These are phyloP conservation scores for Solanum sejunctum DNA, from an alignment of 257 asterid species.

Conservation along the genomic window DNA sequence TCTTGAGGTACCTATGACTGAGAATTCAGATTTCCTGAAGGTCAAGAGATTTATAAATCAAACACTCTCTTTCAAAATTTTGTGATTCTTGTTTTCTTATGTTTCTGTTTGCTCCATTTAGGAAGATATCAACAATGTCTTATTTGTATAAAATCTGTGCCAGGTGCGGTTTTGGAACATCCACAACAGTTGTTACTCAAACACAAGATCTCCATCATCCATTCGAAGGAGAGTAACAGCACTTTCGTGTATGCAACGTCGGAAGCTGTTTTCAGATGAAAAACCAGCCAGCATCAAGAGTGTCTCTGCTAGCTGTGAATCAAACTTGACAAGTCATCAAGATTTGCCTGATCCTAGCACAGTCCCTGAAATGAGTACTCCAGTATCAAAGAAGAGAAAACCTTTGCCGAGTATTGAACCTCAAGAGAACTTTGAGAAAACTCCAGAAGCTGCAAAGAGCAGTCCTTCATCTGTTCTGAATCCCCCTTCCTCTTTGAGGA, in stretches of 20 bases:
- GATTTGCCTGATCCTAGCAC: slow-evolving; percentile 18
- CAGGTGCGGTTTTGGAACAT: slow-evolving; percentile 83
- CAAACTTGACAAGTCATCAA: neutral
- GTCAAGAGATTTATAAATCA: neutral
- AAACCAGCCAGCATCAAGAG: slow-evolving; percentile 10
- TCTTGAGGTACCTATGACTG: neutral
- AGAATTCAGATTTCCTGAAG: neutral
- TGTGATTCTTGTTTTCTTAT: neutral
- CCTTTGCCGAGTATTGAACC: slow-evolving; percentile 22
- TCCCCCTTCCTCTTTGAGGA: slow-evolving; percentile 74
- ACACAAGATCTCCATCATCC: slow-evolving; percentile 66
- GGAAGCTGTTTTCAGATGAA: slow-evolving; percentile 53
- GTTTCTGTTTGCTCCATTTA: neutral
- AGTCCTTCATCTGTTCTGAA: slow-evolving; percentile 92
- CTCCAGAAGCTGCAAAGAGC: slow-evolving; percentile 41
- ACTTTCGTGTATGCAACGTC: slow-evolving; percentile 36
- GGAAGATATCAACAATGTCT: neutral
- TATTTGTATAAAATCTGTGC: neutral
- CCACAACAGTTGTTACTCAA: slow-evolving; percentile 62
- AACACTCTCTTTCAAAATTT: neutral
- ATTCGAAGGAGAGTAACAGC: slow-evolving; percentile 65
- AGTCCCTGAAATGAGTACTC: slow-evolving; percentile 41
- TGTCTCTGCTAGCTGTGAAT: neutral
- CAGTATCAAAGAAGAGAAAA: slow-evolving; percentile 48
- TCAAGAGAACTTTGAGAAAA: slow-evolving; percentile 24